These are phyloP conservation scores for Pulveroboletus ravenelii DNA, from an alignment of 768 basidiomycete genomes.

Conservation along the genomic window DNA sequence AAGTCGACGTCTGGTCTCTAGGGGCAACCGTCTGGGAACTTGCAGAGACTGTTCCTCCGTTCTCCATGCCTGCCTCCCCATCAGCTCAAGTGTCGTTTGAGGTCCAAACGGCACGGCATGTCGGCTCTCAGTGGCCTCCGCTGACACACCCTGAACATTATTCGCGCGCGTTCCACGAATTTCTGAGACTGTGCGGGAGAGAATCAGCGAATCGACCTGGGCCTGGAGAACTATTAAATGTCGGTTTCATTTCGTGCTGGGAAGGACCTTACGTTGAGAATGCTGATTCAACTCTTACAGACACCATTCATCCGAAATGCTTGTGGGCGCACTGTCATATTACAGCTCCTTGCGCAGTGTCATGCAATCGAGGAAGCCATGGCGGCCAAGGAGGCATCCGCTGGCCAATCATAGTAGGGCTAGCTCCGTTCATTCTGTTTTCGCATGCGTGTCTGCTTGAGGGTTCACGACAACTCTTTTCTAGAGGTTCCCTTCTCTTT, in stretches of 20 bases:
- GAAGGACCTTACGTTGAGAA: neutral
- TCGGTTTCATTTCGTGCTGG: constrained; percentile 28
- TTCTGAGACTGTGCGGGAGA: constrained; percentile 62
- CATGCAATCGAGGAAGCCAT: constrained; percentile 55
- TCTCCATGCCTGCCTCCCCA: constrained; percentile 40
- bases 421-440: neutral
- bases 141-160: constrained; percentile 54
- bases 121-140: constrained; percentile 63
- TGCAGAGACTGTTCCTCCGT: constrained; percentile 71
- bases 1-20: constrained; percentile 77
- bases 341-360: constrained; percentile 63
- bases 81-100: constrained; percentile 14
- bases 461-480: neutral
- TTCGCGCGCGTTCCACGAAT: constrained; percentile 69
- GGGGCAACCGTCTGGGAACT: constrained; percentile 84
- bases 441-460: too few species aligned
- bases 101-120: constrained; percentile 39
- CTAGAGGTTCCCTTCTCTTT: neutral
- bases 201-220: constrained; percentile 52
- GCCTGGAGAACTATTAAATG: constrained; percentile 55
- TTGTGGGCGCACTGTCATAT: constrained; percentile 62
- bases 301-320: constrained; percentile 62
- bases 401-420: neutral
- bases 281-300: constrained; percentile 31
- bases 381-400: constrained; percentile 10